Evolutionary conservation across 116 monocot genomes (phyloP).

Genomic region (Cymodocea nodosa): DNA sequence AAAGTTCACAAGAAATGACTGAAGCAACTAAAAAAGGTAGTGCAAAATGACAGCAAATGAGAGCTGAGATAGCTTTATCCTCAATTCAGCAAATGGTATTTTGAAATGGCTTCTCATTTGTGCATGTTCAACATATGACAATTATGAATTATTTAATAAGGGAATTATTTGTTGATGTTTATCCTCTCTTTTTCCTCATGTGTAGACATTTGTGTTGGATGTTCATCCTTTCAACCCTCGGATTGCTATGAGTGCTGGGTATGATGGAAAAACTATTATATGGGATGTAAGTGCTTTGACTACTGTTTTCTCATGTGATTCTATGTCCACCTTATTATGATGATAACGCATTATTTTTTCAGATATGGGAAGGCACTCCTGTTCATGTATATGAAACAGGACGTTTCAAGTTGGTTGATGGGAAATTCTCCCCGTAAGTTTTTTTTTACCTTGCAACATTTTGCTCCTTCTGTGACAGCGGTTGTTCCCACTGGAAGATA

Average conservation of each 20-base stretch:
- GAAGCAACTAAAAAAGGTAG: too few relatives aligned
- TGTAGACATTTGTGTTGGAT: slow-evolving; percentile 95
- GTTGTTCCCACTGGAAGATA: too few relatives aligned
- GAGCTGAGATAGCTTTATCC: too few relatives aligned
- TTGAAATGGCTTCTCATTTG: too few relatives aligned
- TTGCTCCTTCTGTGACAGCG: too few relatives aligned
- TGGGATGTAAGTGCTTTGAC: slow-evolving; percentile 62
- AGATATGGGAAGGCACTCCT: slow-evolving; percentile 99
- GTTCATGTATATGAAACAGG: slow-evolving; percentile 91
- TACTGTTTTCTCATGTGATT: slow-evolving; percentile 5
- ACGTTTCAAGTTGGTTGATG: slow-evolving; percentile 93
- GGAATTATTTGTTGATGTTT: not conserved
- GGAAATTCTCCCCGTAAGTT: slow-evolving; percentile 99
- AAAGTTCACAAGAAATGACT: too few relatives aligned
- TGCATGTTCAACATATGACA: too few relatives aligned
- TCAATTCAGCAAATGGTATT: too few relatives aligned
- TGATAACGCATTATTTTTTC: slow-evolving; percentile 3
- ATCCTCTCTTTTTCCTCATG: not conserved
- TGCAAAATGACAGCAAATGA: too few relatives aligned
- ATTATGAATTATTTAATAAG: not conserved
- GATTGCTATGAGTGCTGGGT: slow-evolving; percentile 99
- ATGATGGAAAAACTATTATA: slow-evolving; percentile 94
- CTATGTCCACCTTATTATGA: not conserved
- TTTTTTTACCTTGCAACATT: too few relatives aligned
- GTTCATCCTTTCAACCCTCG: slow-evolving; percentile 99